These are phyloP conservation scores for Penicillium sp. DNA, from an alignment of 2,329 filamentous ascomycete genomes.

Conservation along the genomic window DNA sequence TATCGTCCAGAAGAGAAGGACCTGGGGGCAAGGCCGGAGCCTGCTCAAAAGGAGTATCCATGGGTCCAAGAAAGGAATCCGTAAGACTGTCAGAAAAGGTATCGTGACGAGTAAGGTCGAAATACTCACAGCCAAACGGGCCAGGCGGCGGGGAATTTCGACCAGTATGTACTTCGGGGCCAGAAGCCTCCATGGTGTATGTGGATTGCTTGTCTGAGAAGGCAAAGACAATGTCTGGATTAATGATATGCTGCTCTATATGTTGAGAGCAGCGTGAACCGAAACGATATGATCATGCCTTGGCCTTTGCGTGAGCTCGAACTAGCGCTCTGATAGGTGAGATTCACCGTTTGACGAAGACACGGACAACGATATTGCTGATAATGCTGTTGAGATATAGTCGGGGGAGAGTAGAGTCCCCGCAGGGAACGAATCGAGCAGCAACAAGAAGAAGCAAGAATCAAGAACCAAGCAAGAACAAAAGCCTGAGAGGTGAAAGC, in stretches of 20 bases:
- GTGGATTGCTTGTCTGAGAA: neutral
- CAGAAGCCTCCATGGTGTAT: slow-evolving; percentile 34
- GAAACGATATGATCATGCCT: slow-evolving; percentile 31
- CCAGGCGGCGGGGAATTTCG: slow-evolving; percentile 55
- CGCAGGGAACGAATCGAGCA: neutral
- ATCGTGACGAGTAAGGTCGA: neutral
- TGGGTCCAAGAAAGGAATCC: slow-evolving; percentile 36
- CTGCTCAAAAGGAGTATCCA: slow-evolving; percentile 42
- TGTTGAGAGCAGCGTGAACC: slow-evolving; percentile 22
- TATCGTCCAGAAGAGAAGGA: slow-evolving; percentile 63
- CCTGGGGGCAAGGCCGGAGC: slow-evolving; percentile 64
- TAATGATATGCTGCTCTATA: slow-evolving; percentile 23
- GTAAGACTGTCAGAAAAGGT: neutral
- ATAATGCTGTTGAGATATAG: neutral
- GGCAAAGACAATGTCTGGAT: neutral
- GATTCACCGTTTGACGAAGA: neutral
- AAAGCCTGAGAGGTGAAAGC: slow-evolving; percentile 13
- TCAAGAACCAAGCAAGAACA: neutral
- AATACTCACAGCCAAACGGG: slow-evolving; percentile 66
- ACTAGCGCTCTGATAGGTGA: slow-evolving; percentile 9
- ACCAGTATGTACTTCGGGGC: slow-evolving; percentile 29
- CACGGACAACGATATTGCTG: neutral
- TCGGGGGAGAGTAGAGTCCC: neutral
- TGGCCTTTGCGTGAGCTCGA: slow-evolving; percentile 1
- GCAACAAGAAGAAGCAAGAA: neutral